These are phyloP conservation scores for Begonia loranthoides DNA, from an alignment of 306 rosid species.

Conservation along the genomic window DNA sequence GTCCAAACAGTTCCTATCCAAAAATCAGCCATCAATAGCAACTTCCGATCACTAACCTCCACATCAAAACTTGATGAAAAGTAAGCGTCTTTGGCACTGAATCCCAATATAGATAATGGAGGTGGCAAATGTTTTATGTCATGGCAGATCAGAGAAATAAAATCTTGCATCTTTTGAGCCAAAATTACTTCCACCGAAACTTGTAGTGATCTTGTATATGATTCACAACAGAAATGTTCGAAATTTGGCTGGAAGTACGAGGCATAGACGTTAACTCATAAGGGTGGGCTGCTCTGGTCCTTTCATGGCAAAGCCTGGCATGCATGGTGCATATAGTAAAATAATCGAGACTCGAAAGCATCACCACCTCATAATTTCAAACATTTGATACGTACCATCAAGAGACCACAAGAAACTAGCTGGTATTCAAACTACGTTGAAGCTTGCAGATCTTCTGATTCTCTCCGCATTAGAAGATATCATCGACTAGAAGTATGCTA, in stretches of 20 bases:
- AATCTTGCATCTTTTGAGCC: not conserved
- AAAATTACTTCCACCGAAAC: not conserved
- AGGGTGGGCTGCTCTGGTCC: no score
- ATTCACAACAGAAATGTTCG: not conserved
- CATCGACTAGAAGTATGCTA: slow-evolving; percentile 8
- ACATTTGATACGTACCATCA: not conserved
- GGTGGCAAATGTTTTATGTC: no score
- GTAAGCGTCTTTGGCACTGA: no score
- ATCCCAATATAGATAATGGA: no score
- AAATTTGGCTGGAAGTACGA: not conserved
- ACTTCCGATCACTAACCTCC: no score
- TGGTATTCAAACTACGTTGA: not conserved
- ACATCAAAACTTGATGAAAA: no score
- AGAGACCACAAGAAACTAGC: not conserved
- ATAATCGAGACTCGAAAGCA: not conserved
- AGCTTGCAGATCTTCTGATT: slow-evolving; percentile 1
- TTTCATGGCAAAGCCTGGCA: not conserved
- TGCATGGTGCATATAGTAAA: no score
- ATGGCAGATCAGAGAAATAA: no score
- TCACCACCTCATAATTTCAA: not conserved
- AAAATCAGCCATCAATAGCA: no score
- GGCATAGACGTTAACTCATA: no score
- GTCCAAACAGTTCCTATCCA: no score
- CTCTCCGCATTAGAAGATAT: slow-evolving; percentile 7
- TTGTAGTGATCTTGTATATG: no score